phyloP scores from a whole-genome alignment of 257 asterid genomes.

The Nicotiana benthamiana region DNA sequence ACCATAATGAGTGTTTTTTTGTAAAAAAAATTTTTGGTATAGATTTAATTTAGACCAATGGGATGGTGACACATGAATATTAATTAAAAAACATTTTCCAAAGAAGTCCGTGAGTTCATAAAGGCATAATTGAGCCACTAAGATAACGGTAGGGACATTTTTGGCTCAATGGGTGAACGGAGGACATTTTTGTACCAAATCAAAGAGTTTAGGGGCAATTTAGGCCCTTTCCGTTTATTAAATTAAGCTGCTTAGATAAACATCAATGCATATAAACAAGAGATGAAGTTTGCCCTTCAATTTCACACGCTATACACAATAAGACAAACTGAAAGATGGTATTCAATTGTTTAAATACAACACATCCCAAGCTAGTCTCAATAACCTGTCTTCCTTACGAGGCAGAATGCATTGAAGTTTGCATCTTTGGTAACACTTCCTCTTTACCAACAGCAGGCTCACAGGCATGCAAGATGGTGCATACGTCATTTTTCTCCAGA shows the following conservation, averaged over 20 bases:
- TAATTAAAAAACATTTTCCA: no score
- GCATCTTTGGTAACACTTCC: conserved; percentile 11
- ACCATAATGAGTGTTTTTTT: no score
- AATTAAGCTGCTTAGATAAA: background rate
- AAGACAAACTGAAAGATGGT: background rate
- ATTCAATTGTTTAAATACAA: background rate
- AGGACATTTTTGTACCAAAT: no score
- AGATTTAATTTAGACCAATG: no score
- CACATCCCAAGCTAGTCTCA: background rate
- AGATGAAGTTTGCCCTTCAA: background rate
- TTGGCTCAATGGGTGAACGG: no score
- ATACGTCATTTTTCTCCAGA: conserved; percentile 63
- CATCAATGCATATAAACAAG: background rate
- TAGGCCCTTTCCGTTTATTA: no score
- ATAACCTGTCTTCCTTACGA: conserved; percentile 21
- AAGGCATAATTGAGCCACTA: no score
- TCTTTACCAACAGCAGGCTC: conserved; percentile 14
- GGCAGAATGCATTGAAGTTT: conserved; percentile 41
- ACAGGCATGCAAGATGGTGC: conserved; percentile 63
- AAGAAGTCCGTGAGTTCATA: no score
- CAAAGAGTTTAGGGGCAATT: no score
- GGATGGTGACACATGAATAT: no score
- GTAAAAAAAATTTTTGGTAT: no score
- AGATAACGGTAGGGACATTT: no score
- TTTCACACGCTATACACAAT: background rate